phyloP scores from a whole-genome alignment of 139 green algal species.

The Chlorella sp. region DNA sequence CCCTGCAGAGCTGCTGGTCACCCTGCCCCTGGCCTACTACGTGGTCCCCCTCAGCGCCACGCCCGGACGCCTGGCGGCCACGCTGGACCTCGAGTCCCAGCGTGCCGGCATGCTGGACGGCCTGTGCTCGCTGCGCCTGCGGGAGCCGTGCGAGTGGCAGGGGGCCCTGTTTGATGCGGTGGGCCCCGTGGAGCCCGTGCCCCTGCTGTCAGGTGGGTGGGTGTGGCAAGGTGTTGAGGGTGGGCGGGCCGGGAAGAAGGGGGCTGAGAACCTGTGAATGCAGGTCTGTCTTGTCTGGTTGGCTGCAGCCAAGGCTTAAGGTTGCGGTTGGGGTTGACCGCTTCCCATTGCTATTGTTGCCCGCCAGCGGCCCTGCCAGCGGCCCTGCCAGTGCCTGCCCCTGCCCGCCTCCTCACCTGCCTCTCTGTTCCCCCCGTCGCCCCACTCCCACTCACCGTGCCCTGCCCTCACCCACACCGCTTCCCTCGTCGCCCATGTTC shows the following conservation, averaged over 20 bases:
- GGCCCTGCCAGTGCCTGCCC: too few relatives aligned
- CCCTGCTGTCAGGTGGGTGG: neutral
- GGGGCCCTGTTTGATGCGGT: conserved; percentile 16
- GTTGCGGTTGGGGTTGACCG: too few relatives aligned
- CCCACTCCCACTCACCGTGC: neutral
- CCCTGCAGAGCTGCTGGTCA: conserved; percentile 5
- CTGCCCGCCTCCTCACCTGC: too few relatives aligned
- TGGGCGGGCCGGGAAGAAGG: neutral
- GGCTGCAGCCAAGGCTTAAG: too few relatives aligned
- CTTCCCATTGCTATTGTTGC: neutral
- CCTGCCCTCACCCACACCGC: too few relatives aligned
- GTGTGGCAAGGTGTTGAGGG: neutral
- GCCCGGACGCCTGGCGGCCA: conserved; percentile 12
- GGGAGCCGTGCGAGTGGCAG: conserved; percentile 26
- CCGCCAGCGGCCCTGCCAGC: too few relatives aligned
- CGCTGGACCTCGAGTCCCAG: conserved; percentile 3
- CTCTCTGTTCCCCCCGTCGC: too few relatives aligned
- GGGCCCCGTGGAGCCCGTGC: neutral
- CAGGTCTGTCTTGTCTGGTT: too few relatives aligned
- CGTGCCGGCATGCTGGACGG: neutral
- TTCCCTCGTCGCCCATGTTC: too few relatives aligned
- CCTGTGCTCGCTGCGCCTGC: conserved; percentile 26
- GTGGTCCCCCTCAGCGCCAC: conserved; percentile 13
- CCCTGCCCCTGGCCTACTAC: conserved; percentile 26
- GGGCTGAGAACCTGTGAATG: too few relatives aligned